Evolutionary conservation across 225 moss, liverwort and hornwort genomes (phyloP).

Genomic region (Anthoceros angustus): DNA sequence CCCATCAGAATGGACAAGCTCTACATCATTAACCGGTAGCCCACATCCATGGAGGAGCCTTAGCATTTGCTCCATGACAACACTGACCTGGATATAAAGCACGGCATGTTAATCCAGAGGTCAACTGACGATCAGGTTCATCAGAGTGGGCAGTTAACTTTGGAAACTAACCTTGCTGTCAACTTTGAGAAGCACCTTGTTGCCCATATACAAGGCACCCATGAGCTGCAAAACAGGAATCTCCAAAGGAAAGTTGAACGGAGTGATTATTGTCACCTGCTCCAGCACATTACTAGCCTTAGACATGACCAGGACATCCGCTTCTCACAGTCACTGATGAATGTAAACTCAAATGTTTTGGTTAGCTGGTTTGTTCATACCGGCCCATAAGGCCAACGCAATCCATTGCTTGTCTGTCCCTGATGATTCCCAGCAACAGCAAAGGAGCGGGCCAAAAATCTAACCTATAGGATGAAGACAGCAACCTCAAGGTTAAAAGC

Average conservation of each 20-base stretch:
- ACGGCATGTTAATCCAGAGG: neutral
- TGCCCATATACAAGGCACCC: slow-evolving; percentile 98
- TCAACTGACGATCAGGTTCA: slow-evolving; percentile 1
- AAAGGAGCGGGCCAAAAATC: slow-evolving; percentile 90
- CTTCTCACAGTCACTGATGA: neutral
- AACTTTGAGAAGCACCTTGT: slow-evolving; percentile 89
- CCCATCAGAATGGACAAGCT: slow-evolving; percentile 87
- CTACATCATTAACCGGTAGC: slow-evolving; percentile 63
- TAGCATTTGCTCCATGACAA: slow-evolving; percentile 97
- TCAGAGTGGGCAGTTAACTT: neutral
- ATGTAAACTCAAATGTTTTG: neutral
- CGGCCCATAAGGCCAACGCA: slow-evolving; percentile 97
- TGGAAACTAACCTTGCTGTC: slow-evolving; percentile 69
- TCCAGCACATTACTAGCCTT: slow-evolving; percentile 8
- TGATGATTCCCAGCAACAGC: slow-evolving; percentile 73
- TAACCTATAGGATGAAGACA: slow-evolving; percentile 45
- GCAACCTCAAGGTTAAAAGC: neutral
- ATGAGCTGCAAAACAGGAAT: slow-evolving; percentile 84
- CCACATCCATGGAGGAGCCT: slow-evolving; percentile 81
- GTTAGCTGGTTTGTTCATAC: slow-evolving; percentile 12
- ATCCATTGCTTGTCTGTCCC: slow-evolving; percentile 83
- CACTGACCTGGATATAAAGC: slow-evolving; percentile 52
- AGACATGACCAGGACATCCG: slow-evolving; percentile 5
- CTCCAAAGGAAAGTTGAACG: slow-evolving; percentile 96
- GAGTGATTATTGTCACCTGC: slow-evolving; percentile 92